Conservation (phyloP, 2,329 filamentous ascomycete genomes). For the Amauroascus niger region DNA sequence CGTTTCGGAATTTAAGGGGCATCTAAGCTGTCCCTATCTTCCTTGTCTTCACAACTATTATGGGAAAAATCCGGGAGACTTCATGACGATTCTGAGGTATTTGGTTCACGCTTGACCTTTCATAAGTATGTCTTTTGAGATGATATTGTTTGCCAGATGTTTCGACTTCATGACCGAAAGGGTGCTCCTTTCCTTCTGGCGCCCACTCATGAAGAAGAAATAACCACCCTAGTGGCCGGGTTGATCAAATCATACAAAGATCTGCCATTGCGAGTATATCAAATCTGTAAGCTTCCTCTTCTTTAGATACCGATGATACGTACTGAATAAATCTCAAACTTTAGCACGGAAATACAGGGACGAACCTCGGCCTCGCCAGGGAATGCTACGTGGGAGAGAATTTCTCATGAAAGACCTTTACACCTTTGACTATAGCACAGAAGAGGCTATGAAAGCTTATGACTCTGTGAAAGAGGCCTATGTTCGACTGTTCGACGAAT, state of each 20-base stretch:
- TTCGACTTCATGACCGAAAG: slow-evolving; percentile 71
- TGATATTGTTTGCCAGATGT: slow-evolving; percentile 47
- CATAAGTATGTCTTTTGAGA: background rate
- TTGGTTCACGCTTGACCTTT: slow-evolving; percentile 4
- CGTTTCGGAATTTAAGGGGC: slow-evolving; percentile 47
- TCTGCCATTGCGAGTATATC: slow-evolving; percentile 77
- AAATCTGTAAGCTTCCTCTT: slow-evolving; percentile 57
- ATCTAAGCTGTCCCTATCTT: slow-evolving; percentile 72
- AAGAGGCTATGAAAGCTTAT: slow-evolving; percentile 72
- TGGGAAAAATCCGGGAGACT: slow-evolving; percentile 80
- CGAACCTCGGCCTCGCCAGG: slow-evolving; percentile 78
- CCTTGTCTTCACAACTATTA: slow-evolving; percentile 71
- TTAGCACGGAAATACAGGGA: slow-evolving; percentile 86
- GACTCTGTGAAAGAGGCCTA: slow-evolving; percentile 64
- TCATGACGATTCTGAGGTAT: slow-evolving; percentile 64
- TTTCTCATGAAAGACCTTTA: slow-evolving; percentile 99
- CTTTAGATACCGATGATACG: slow-evolving; percentile 8
- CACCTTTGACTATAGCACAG: slow-evolving; percentile 67
- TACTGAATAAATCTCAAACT: background rate
- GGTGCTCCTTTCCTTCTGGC: slow-evolving; percentile 65
- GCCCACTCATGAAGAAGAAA: slow-evolving; percentile 94
- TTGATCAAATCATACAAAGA: slow-evolving; percentile 74
- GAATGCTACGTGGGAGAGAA: slow-evolving; percentile 75
- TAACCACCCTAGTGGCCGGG: slow-evolving; percentile 67
- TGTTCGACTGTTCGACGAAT: slow-evolving; percentile 63